These are phyloP conservation scores for Pontederia crassipes DNA, from an alignment of 176 grass and related monocot genomes.

Conservation along the genomic window DNA sequence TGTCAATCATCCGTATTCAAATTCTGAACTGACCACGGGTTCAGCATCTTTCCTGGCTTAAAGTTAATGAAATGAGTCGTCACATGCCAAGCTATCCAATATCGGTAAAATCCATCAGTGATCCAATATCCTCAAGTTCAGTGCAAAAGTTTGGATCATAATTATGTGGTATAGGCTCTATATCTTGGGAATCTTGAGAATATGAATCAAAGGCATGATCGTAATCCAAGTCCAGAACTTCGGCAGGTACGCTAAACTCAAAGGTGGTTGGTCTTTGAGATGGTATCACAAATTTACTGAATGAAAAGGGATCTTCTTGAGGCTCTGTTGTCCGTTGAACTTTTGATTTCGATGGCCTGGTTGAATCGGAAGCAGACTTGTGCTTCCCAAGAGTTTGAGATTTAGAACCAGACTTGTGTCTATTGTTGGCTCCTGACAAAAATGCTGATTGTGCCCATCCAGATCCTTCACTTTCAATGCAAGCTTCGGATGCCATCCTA, in stretches of 20 bases:
- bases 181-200: slow-evolving; percentile 15
- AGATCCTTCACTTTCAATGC: slow-evolving; percentile 75
- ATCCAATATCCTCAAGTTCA: slow-evolving; percentile 58
- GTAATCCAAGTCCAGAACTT: slow-evolving; percentile 39
- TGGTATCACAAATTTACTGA: slow-evolving; percentile 31
- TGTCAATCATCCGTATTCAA: background rate
- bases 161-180: slow-evolving; percentile 27
- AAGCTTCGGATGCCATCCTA: slow-evolving; percentile 75
- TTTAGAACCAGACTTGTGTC: slow-evolving; percentile 46
- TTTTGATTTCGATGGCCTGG: slow-evolving; percentile 62
- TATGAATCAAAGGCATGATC: slow-evolving; percentile 19
- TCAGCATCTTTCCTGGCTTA: background rate
- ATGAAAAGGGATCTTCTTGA: slow-evolving; percentile 22
- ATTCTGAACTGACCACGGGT: background rate
- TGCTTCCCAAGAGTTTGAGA: slow-evolving; percentile 49
- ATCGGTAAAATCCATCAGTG: slow-evolving; percentile 67
- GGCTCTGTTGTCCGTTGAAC: slow-evolving; percentile 43
- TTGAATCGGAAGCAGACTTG: slow-evolving; percentile 47
- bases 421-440: slow-evolving; percentile 27
- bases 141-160: slow-evolving; percentile 45
- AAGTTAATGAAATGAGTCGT: background rate
- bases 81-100: slow-evolving; percentile 40
- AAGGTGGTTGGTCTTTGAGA: slow-evolving; percentile 17
- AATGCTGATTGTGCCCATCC: slow-evolving; percentile 72
- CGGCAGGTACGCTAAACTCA: slow-evolving; percentile 28